These are phyloP conservation scores for Moricandia moricandioides DNA, from an alignment of 345 rosid species.

Conservation along the genomic window DNA sequence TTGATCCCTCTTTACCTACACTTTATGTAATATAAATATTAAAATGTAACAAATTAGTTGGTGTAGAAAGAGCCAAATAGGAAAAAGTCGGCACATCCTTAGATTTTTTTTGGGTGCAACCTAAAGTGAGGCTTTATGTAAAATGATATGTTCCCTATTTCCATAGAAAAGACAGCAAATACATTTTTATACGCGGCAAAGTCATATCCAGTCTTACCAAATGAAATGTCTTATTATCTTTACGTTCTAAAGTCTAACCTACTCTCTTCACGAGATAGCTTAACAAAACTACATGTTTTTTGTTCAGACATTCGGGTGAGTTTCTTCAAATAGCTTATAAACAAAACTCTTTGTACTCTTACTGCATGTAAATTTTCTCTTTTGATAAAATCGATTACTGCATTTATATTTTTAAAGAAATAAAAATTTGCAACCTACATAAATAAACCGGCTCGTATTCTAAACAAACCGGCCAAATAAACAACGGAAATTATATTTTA, in stretches of 20 bases:
- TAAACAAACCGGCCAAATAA: background rate
- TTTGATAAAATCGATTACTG: no score
- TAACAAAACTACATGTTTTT: background rate
- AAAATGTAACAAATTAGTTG: background rate
- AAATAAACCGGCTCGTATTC: no score
- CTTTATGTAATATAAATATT: background rate
- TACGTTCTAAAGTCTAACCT: background rate
- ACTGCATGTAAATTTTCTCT: background rate
- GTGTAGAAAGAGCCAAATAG: constrained; percentile 7
- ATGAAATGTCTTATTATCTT: background rate
- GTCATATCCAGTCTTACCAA: constrained; percentile 13
- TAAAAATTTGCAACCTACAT: no score
- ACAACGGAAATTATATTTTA: background rate
- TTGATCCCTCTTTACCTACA: background rate
- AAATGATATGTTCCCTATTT: constrained; percentile 11
- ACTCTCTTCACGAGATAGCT: background rate
- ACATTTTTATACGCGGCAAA: background rate
- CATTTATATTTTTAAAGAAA: no score
- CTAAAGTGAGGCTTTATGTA: background rate
- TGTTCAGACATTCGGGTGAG: background rate
- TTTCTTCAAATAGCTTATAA: background rate
- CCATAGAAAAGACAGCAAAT: constrained; percentile 16
- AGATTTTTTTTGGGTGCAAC: background rate
- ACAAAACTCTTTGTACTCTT: background rate
- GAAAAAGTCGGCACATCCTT: background rate